Percentiles rank a stretch among this genome's conserved stretches.
These are phyloP conservation scores for Gardenia jasminoides DNA, from an alignment of 257 asterid genomes.

Conservation along the genomic window DNA sequence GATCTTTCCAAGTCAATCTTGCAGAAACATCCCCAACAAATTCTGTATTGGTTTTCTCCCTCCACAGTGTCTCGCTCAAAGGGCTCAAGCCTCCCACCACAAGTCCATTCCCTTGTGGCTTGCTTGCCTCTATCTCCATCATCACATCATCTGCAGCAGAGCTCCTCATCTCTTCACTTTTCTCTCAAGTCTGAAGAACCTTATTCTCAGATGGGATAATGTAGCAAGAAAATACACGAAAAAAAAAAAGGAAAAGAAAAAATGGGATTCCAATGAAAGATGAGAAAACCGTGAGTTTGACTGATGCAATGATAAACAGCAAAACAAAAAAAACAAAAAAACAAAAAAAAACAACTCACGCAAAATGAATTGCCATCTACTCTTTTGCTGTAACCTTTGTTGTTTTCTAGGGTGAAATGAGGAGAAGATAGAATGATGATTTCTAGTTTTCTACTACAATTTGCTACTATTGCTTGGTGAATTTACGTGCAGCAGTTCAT, in stretches of 20 bases:
- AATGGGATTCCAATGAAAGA: conserved; percentile 20
- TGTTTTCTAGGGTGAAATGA: background rate
- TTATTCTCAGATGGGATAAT: background rate
- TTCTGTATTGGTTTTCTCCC: conserved; percentile 75
- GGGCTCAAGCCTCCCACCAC: conserved; percentile 92
- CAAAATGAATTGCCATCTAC: conserved; percentile 7
- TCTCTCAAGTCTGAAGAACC: background rate
- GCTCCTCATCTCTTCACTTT: conserved; percentile 25
- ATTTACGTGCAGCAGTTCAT: background rate
- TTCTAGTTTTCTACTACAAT: background rate
- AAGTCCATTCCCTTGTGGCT: conserved; percentile 64
- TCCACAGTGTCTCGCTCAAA: conserved; percentile 88
- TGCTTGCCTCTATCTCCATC: conserved; percentile 88
- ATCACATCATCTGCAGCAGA: conserved; percentile 52
- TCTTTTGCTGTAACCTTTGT: background rate
- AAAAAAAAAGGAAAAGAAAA: background rate
- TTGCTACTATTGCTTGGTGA: background rate
- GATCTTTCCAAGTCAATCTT: conserved; percentile 82
- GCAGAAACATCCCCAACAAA: conserved; percentile 90
- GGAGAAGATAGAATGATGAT: background rate
- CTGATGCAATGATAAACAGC: conserved; percentile 6
- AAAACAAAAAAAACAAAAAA: no score
- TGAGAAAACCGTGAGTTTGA: conserved; percentile 52
- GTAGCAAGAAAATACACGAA: background rate
- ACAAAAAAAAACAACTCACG: conserved; percentile 13